Percentiles rank a stretch among this genome's conserved stretches.
These are phyloP conservation scores for Phoenix dactylifera DNA, from an alignment of 176 grass and related monocot species.

Conservation along the genomic window DNA sequence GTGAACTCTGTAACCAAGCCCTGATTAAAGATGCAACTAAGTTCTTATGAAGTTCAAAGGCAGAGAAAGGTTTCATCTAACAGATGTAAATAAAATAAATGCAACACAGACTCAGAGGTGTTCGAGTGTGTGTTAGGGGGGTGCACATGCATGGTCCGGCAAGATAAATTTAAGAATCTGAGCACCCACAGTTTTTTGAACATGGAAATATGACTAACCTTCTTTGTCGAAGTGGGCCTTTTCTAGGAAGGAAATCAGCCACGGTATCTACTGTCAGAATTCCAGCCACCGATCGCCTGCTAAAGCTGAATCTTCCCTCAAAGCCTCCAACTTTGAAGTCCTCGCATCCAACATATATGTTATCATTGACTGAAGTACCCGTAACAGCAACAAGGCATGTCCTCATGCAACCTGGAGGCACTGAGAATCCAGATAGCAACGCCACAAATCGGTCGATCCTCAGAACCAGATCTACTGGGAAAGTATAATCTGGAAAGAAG, in stretches of 20 bases:
- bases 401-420: constrained; percentile 74
- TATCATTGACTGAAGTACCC: constrained; percentile 17
- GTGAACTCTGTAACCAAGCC: no score
- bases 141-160: no score
- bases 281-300: constrained; percentile 52
- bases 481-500: constrained; percentile 78
- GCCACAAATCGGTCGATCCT: constrained; percentile 69
- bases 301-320: constrained; percentile 38
- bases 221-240: constrained; percentile 68
- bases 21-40: no score
- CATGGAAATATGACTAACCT: constrained; percentile 42
- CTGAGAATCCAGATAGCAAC: constrained; percentile 60
- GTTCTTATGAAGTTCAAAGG: no score
- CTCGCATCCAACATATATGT: constrained; percentile 36
- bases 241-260: constrained; percentile 87
- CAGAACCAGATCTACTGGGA: constrained; percentile 77
- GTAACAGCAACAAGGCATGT: constrained; percentile 74
- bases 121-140: no score
- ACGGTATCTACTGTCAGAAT: constrained; percentile 79
- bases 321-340: constrained; percentile 35
- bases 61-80: no score
- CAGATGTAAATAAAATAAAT: no score
- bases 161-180: not conserved
- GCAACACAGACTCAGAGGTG: no score
- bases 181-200: not conserved